Conservation (phyloP, 2,329 filamentous ascomycete genomes). For the Epichloe scottii region DNA sequence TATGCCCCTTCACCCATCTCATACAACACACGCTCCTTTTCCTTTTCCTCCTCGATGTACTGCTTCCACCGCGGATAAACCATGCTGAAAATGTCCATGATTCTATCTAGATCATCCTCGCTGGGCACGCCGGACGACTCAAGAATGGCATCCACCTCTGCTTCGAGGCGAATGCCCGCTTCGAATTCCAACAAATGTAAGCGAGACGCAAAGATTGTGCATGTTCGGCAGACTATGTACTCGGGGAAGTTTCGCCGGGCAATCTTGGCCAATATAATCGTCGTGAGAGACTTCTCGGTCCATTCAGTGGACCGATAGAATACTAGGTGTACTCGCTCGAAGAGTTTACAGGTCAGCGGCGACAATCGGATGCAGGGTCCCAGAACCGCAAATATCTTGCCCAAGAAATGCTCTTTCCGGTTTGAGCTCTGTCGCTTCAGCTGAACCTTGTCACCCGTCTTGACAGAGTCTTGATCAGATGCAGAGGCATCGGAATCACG, state of each 20-base stretch:
- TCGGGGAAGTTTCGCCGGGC: conserved; percentile 76
- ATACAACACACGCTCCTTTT: conserved; percentile 65
- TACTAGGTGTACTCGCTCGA: conserved; percentile 87
- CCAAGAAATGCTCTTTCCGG: conserved; percentile 60
- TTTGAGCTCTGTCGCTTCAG: conserved; percentile 34
- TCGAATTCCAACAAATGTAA: conserved; percentile 76
- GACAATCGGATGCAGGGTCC: conserved; percentile 80
- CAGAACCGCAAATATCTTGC: conserved; percentile 63
- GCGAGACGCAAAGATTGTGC: conserved; percentile 76
- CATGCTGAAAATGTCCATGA: conserved; percentile 60
- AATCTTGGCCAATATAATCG: conserved; percentile 87
- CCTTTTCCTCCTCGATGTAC: conserved; percentile 60
- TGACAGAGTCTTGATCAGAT: conserved; percentile 23
- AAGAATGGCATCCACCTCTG: conserved; percentile 66
- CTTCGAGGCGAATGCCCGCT: conserved; percentile 69
- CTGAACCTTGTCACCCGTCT: conserved; percentile 6
- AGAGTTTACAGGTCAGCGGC: conserved; percentile 59
- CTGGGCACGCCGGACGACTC: conserved; percentile 64
- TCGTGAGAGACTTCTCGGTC: conserved; percentile 93
- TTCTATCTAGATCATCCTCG: conserved; percentile 49
- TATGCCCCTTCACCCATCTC: conserved; percentile 80
- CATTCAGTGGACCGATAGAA: conserved; percentile 95
- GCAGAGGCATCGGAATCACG: conserved; percentile 39
- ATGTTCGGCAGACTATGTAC: conserved; percentile 81
- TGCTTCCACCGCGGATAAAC: conserved; percentile 72